phyloP scores from a whole-genome alignment of 2,329 filamentous ascomycete species.

The Teratosphaeria epicoccoides region DNA sequence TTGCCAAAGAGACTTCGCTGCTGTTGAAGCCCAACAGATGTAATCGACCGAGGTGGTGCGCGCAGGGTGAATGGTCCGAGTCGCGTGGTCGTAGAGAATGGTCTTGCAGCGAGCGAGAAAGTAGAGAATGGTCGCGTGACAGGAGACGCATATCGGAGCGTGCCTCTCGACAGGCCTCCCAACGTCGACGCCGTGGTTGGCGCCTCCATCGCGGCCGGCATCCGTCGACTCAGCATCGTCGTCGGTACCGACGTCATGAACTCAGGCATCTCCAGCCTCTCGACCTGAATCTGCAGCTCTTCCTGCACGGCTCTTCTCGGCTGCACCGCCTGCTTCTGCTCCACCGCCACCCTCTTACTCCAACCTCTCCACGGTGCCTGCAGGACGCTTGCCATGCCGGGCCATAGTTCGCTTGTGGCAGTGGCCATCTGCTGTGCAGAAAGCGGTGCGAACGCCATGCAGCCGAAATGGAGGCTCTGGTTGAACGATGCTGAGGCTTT shows the following conservation, averaged over 20 bases:
- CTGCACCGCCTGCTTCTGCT: conserved; percentile 8
- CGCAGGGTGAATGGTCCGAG: conserved; percentile 18
- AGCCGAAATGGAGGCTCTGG: neutral
- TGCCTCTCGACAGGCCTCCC: conserved; percentile 22
- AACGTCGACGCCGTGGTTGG: conserved; percentile 8
- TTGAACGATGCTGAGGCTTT: too few relatives aligned
- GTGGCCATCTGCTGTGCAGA: conserved; percentile 38
- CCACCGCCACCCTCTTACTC: conserved; percentile 13
- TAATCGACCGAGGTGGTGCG: conserved; percentile 5
- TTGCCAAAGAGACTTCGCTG: conserved; percentile 35
- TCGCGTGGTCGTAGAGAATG: conserved; percentile 32
- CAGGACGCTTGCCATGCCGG: conserved; percentile 29
- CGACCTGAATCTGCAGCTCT: neutral
- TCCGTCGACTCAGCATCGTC: neutral
- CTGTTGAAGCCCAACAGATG: conserved; percentile 30
- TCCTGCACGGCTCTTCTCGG: conserved; percentile 1
- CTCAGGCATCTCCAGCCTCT: conserved; percentile 2
- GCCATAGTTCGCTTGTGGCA: conserved; percentile 29
- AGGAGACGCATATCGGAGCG: conserved; percentile 27
- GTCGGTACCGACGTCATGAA: conserved; percentile 11
- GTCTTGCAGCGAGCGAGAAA: conserved; percentile 15
- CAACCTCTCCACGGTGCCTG: conserved; percentile 19
- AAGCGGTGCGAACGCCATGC: conserved; percentile 42
- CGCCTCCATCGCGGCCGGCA: conserved; percentile 6
- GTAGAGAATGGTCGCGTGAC: conserved; percentile 22